These are phyloP conservation scores for Trichophaea hybrida DNA, from an alignment of 2,329 filamentous ascomycete species.

Conservation along the genomic window DNA sequence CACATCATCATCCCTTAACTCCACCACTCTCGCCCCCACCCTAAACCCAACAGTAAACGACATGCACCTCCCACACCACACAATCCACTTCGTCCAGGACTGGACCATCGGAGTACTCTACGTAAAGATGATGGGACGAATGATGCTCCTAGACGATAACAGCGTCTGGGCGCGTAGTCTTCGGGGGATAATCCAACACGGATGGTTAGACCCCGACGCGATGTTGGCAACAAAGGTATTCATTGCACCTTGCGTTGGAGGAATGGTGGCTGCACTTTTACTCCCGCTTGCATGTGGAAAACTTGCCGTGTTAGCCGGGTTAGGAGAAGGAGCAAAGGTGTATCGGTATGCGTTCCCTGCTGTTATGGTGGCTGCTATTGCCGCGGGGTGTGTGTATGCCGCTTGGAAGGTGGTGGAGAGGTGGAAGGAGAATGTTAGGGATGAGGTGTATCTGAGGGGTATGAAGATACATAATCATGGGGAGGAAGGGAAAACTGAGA, in stretches of 20 bases:
- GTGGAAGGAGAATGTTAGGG: slow-evolving; percentile 71
- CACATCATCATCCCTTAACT: slow-evolving; percentile 30
- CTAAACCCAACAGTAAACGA: neutral
- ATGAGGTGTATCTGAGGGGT: slow-evolving; percentile 92
- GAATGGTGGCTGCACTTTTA: slow-evolving; percentile 49
- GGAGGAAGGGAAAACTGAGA: slow-evolving; percentile 31
- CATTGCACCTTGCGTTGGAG: slow-evolving; percentile 55
- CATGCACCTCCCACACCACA: slow-evolving; percentile 38
- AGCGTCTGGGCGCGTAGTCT: slow-evolving; percentile 62
- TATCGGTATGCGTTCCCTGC: slow-evolving; percentile 62
- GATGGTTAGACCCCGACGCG: slow-evolving; percentile 67
- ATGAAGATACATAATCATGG: slow-evolving; percentile 92
- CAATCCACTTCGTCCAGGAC: slow-evolving; percentile 74
- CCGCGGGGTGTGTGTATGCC: slow-evolving; percentile 17
- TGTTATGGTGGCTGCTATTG: slow-evolving; percentile 31
- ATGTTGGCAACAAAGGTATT: slow-evolving; percentile 70
- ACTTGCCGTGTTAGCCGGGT: neutral
- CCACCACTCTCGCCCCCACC: neutral
- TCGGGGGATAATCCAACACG: slow-evolving; percentile 46
- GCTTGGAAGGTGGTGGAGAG: slow-evolving; percentile 44
- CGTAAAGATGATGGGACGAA: slow-evolving; percentile 59
- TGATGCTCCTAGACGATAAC: slow-evolving; percentile 52
- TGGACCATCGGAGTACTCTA: slow-evolving; percentile 92
- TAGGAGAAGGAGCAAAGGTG: neutral
- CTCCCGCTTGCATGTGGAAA: slow-evolving; percentile 48